Evolutionary conservation across 345 rosid genomes (phyloP), one percentile per base, ranked within the genome.

Genomic region (Hirschfeldia incana): DNA sequence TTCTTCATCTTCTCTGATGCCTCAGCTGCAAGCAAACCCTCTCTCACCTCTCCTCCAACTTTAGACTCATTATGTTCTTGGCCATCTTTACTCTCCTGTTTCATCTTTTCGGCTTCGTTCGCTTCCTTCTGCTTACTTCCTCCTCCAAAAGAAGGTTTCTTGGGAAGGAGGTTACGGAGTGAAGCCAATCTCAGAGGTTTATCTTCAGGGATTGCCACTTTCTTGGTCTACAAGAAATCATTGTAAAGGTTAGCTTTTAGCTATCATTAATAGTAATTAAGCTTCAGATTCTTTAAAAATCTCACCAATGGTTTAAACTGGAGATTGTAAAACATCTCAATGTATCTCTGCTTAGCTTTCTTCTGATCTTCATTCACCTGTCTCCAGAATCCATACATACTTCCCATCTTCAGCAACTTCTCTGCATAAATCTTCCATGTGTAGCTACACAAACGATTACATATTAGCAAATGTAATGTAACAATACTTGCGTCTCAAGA

Each of bases 401-500:
- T 87, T 76, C 97, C 98, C 98, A 93, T 88, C 84, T 86, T 90
- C 85, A 93, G 61, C 84, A 90, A 72, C 80, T 86, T 91, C 78
- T 82, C 81, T 64, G 85, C 85, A 69, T 82, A 82, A 1, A 82
- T 82, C 78, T 95, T 92, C 99, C 97, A 95, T 44, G 98, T 93
- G 66, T 95, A 95, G 87, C 98, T 94, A 84, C 85, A 74, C 42
- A 66, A 58, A 58, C 17, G 13, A 44, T 59, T 55, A 42, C 10
- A 26, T 10, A 30, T 59, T 4, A 75, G 33, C 15, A 69, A 15
- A 44, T 57, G 34, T 46, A 51, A 67, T 39, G 17, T 75, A 1
- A 17, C 2, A 28, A 36, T 15, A 39, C 61, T 62, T 69, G 15
- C 34, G 21, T 26, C 3, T 32, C 68, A 63, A 61, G 42, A 17